Evolutionary conservation across 495 filamentous ascomycete species (phyloP), one percentile per base, ranked within the genome.

Genomic region (Penicillium tannophilum): DNA sequence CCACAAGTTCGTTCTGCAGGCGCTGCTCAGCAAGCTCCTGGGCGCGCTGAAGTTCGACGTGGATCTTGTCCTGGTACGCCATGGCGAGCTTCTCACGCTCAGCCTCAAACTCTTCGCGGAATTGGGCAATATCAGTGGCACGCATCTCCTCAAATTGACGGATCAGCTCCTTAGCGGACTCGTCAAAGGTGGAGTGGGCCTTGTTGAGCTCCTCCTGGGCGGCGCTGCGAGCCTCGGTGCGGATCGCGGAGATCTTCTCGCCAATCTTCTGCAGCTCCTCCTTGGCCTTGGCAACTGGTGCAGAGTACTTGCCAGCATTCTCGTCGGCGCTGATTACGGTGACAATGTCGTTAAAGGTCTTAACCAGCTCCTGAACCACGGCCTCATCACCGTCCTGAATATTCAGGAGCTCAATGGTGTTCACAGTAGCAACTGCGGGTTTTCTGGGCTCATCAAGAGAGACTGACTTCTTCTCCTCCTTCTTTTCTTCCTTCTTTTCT

Each of bases 321-420:
- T 75, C 76, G 64, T 96, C 92, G 54, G 89, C 86, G 71, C 97
- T 96, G 55, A 97, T 86, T 31, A 93, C 89, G 2, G 89, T 86
- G 70, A 98, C 96, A 69, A 98, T 88, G 72, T 93, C 90, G 74
- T 98, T 98, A 62, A 98, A 81, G 67, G 94, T 92, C 76, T 90
- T 93, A 54, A 94, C 89, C n/a, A 98, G 78, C 67, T 97, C 90
- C 73, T 96, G 91, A 5, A 97, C 90, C 23, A 96, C 79, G 5
- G 90, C 87, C 64, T 98, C 94, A 56, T 88, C 84, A 55, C 90
- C 90, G 62, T 87, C 83, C 52, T 81, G 77, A 39, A 93, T 80
- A 49, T 85, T 82, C 31, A 96, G 70, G 30, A 89, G 84, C 65
- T 93, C 90, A 58, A 98, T 89, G 16, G 82, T 83, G 44, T 81